These are phyloP conservation scores for Colletotrichum sp. DNA, from an alignment of 2,329 filamentous ascomycete genomes.

Conservation along the genomic window DNA sequence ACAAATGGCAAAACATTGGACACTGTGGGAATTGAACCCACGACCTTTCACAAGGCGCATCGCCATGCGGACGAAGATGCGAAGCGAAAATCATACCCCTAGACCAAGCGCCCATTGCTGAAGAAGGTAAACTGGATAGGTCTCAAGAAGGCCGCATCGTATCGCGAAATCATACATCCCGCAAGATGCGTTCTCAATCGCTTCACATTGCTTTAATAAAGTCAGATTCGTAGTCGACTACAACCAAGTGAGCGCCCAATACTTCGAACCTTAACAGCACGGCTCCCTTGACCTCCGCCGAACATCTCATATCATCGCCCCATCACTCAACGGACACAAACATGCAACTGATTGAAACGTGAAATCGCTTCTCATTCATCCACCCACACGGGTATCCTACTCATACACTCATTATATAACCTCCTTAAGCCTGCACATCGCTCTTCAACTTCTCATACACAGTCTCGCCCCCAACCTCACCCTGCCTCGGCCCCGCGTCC, in stretches of 20 bases:
- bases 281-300: too few species aligned
- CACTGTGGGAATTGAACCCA: slow-evolving; percentile 21
- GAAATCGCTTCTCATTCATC: background rate
- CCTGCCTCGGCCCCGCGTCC: slow-evolving; percentile 31
- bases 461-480: slow-evolving; percentile 27
- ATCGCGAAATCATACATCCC: background rate
- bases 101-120: slow-evolving; percentile 17
- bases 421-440: slow-evolving; percentile 12
- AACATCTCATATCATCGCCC: too few species aligned
- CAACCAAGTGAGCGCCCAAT: too few species aligned
- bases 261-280: too few species aligned
- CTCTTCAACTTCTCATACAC: slow-evolving; percentile 35
- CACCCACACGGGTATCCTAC: background rate
- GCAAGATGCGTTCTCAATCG: background rate
- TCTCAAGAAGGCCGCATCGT: fast-evolving
- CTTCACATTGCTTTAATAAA: fast-evolving
- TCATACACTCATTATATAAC: background rate
- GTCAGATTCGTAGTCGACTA: background rate
- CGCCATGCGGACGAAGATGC: background rate
- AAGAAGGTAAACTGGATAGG: too few species aligned
- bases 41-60: slow-evolving; percentile 12
- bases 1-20: background rate
- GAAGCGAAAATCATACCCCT: slow-evolving; percentile 24
- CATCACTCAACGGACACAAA: too few species aligned
- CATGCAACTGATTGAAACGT: background rate